Conservation (phyloP, 2,329 filamentous ascomycete genomes). For the Cladosporium cucumerinum region DNA sequence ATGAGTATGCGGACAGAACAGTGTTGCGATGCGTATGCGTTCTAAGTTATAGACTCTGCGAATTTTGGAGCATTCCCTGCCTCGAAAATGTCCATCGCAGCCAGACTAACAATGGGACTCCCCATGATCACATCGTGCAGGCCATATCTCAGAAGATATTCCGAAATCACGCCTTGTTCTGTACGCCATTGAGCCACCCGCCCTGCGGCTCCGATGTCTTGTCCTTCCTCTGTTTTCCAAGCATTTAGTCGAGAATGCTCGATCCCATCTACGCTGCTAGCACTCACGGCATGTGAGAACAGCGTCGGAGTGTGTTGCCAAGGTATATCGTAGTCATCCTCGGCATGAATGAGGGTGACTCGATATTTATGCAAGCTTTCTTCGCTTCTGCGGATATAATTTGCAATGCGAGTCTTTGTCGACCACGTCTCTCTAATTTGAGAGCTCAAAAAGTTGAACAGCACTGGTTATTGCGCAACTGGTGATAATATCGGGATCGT, state of each 20-base stretch:
- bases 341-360: conserved; percentile 49
- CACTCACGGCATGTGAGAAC: conserved; percentile 57
- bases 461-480: conserved; percentile 45
- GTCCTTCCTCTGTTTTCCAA: conserved; percentile 41
- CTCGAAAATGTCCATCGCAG: conserved; percentile 49
- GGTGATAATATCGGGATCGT: conserved; percentile 54
- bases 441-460: conserved; percentile 46
- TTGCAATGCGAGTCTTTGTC: conserved; percentile 46
- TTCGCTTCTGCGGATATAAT: conserved; percentile 43
- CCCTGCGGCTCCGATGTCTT: conserved; percentile 48
- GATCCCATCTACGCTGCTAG: conserved; percentile 38
- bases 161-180: conserved; percentile 48
- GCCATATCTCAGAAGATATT: conserved; percentile 55
- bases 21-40: neutral
- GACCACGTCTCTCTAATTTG: conserved; percentile 53
- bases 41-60: neutral
- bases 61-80: neutral
- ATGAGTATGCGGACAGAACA: neutral
- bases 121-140: conserved; percentile 59
- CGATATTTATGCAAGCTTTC: conserved; percentile 38
- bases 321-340: conserved; percentile 53
- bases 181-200: conserved; percentile 50
- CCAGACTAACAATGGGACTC: conserved; percentile 53
- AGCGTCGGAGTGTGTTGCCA: conserved; percentile 49
- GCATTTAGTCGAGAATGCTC: conserved; percentile 46